These are phyloP conservation scores for Dendrostoma leiphaemia DNA, from an alignment of 2,329 filamentous ascomycete genomes.

Conservation along the genomic window DNA sequence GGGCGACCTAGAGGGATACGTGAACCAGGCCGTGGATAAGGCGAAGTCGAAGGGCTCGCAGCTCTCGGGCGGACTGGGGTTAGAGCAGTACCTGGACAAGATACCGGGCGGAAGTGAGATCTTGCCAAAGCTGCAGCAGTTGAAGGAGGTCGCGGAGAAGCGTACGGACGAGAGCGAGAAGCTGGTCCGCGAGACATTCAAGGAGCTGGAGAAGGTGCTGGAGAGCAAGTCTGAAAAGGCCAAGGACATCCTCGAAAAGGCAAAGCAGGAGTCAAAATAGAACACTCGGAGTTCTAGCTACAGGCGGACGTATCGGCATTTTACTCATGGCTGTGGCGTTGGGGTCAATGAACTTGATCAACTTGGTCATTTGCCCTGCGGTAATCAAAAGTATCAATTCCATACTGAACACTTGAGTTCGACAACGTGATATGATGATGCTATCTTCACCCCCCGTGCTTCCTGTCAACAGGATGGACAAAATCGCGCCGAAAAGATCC, in stretches of 20 bases:
- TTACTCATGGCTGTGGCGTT: neutral
- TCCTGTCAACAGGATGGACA: too few species aligned
- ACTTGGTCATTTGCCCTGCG: too few species aligned
- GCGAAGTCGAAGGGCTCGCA: constrained; percentile 50
- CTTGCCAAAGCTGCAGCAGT: constrained; percentile 61
- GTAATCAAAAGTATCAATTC: too few species aligned
- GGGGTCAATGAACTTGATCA: too few species aligned
- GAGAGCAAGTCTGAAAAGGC: constrained; percentile 57
- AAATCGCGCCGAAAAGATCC: too few species aligned
- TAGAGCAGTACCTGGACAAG: constrained; percentile 64
- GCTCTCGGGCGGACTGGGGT: constrained; percentile 37
- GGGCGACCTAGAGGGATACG: constrained; percentile 58
- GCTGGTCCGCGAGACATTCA: constrained; percentile 65
- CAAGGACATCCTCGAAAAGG: constrained; percentile 57
- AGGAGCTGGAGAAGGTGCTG: constrained; percentile 64
- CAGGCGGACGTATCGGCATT: neutral
- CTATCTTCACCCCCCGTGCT: too few species aligned
- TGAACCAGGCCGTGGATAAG: constrained; percentile 58
- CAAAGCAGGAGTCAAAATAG: constrained; percentile 45
- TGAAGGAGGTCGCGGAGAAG: constrained; percentile 64
- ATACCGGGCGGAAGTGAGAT: constrained; percentile 65
- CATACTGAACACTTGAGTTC: too few species aligned
- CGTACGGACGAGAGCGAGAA: constrained; percentile 69
- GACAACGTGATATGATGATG: too few species aligned
- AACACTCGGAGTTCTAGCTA: neutral